Percentiles rank a stretch among this genome's conserved stretches.
Conservation (phyloP, 2,329 filamentous ascomycete genomes). For the Conoideocrella luteorostrata region DNA sequence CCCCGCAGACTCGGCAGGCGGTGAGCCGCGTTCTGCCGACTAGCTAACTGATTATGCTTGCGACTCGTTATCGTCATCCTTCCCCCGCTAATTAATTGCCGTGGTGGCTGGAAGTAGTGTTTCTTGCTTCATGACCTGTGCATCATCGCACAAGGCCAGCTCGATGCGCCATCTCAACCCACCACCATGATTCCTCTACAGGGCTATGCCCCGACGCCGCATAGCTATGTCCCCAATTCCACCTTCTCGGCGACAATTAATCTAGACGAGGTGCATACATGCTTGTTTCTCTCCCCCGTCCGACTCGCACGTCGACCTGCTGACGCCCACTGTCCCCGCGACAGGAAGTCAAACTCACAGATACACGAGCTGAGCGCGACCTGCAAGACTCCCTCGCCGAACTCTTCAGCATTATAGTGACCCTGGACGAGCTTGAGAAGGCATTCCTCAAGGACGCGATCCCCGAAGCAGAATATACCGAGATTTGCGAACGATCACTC, state of each 20-base stretch:
- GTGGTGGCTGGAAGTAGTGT: too few relatives aligned
- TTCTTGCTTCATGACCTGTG: neutral
- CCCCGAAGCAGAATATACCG: constrained; percentile 85
- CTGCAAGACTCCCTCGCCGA: constrained; percentile 94
- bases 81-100: too few relatives aligned
- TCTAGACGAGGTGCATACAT: constrained; percentile 69
- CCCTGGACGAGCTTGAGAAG: constrained; percentile 90
- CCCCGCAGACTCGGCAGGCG: constrained; percentile 19
- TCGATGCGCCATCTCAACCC: constrained; percentile 22
- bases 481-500: constrained; percentile 86
- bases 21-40: constrained; percentile 30
- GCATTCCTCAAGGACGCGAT: constrained; percentile 96
- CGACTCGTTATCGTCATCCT: neutral
- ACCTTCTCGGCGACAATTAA: constrained; percentile 84
- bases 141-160: constrained; percentile 4
- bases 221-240: constrained; percentile 84
- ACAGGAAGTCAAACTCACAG: constrained; percentile 90
- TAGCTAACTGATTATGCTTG: too few relatives aligned
- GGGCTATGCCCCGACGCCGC: constrained; percentile 82
- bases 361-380: constrained; percentile 81
- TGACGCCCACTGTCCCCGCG: too few relatives aligned
- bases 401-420: constrained; percentile 95
- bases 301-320: too few relatives aligned
- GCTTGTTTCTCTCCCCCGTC: neutral
- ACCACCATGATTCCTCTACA: constrained; percentile 51